Evolutionary conservation across 768 basidiomycete species (phyloP), one percentile per base, ranked within the genome.

Genomic region (Punctularia strigosozonata): DNA sequence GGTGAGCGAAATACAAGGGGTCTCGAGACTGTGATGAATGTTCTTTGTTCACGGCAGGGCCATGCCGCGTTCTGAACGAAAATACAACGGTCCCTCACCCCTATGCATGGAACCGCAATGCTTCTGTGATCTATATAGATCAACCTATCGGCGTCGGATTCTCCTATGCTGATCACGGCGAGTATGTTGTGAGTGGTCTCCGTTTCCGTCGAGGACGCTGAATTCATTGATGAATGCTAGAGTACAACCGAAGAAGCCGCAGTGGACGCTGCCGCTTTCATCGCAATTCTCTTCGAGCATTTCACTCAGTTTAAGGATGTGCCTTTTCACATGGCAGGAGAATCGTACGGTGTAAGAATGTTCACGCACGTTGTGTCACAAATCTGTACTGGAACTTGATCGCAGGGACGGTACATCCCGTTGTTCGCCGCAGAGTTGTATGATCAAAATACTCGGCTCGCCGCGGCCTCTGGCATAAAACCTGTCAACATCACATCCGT

Each of bases 211-310:
- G 15, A 30, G 28, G 28, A 10, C 28, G 10, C 28, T 10, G 15
- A 30, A 10, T 15, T 30, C 15, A 30, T 10, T 10, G 21, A 38
- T 17, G 24, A 15, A 13, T 21, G 6, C 22, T 25, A 79, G 77
- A 63, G 68, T 35, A 80, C 71, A 3, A 74, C 78, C 0, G 72
- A 78, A 50, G 75, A 80, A 33, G 80, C 77, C 3, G 77, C 79
- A 0, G 64, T 69, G 38, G 80, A 85, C 46, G 73, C 84, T 3
- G 78, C 80, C 0, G 71, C 75, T 0, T 85, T 85, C 46, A 63
- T 84, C 1, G 61, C 70, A 3, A 73, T 85, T 38, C 84, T 84
- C 58, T 84, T 84, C 35, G 79, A 84, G 47, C 67, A 76, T 41
- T 87, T 87, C 52, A 65, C 56, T 39, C 63, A 77, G 47, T 83